Evolutionary conservation across 352 stramenopile species (phyloP), one percentile per base, ranked within the genome.

Genomic region (Achlya hypogyna): DNA sequence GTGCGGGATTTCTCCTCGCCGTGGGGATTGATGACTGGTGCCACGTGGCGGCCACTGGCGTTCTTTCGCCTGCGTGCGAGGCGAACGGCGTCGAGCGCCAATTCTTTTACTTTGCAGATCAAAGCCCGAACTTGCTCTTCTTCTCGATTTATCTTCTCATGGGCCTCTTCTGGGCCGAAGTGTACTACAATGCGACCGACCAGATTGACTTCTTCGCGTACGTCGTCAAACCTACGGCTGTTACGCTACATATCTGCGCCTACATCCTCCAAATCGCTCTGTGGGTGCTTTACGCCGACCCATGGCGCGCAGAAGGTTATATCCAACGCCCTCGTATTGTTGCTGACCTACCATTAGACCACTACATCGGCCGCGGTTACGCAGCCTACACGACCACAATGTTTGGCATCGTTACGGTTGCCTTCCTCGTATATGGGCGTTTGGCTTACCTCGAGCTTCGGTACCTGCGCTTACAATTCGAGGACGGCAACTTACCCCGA

Each of bases 171-270:
- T 95, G 86, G 86, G 86, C 86, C 5, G 84, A 95, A 69, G 84
- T 95, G 16, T 95, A 95, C 63, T 95, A 91, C 76, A 92, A 95
- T 47, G 86, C 86, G 31, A 84, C 91, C 51, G 85, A 93, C 63
- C 76, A 85, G 38, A 69, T 93, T 47, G 47, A 74, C 18, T 77
- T 84, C 5, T 74, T 93, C 42, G 78, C 74, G 25, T 73, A 78
- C 12, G 65, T 87, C 14, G 74, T 93, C 23, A 93, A 93, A 51
- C 86, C 86, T 51, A 74, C 79, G 1, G 8, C 67, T 1, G 43
- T 65, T 45, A 32, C n/a, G 12, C 5, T 53, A 0, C 43, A 52
- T 18, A 51, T 25, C 4, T 25, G 25, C 28, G 56, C 62, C 23
- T 28, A 53, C 27, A 43, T 35, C 5, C 10, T 67, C 18, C 42